Base-by-base conservation (phyloP, 768 basidiomycete species). In the Tulasnella sp. region DNA sequence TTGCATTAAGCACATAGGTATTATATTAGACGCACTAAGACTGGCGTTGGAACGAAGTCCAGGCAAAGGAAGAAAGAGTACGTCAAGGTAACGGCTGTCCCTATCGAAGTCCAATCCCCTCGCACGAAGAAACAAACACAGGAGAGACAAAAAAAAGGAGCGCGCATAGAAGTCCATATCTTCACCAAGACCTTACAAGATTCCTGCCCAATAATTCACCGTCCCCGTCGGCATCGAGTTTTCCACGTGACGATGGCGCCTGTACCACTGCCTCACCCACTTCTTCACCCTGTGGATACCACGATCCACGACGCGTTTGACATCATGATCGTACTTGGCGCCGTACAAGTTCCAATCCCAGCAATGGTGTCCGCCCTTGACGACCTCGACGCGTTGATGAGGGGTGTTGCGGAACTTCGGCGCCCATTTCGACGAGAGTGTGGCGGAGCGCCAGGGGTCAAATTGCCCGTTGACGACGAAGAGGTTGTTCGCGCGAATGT, bases 391-490 rank as follows among this genome's bases (percentile, higher is more conserved):
- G 5, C 19, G 16, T 63, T 72, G 71, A 22, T n/a, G 34, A 32
- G n/a, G 17, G 1, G 59, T 37, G 22, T 63, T 34, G 34, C n/a
- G 71, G 39, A 29, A 34, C 34, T 40, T 37, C 2, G 71, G 71
- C 5, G 26, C 71, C 59, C 59, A 74, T n/a, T 39, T 37, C 4
- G 69, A 71, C 14, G 69, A 71, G 19, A 74, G 44, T 3, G 73
- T 64, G n/a, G 73, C 73, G 6, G 36, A 71, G 5, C 63, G 59
- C 73, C 73, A 74, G 5, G 73, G 73, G 39, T 74, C 73, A 35
- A 37, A 71, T 32, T 71, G 19, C 8, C 73, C 73, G 36, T 74
- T 74, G 14, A 72, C 44, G 41, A 67, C 52, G 47, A 74, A 65
- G 41, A 71, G 69, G 19, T 65, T 34, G 4, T 64, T 37, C 19